Percentiles rank a stretch among this genome's conserved stretches.
These are phyloP conservation scores for Cyclotella sp. DNA, from an alignment of 108 stramenopile genomes.

Conservation along the genomic window DNA sequence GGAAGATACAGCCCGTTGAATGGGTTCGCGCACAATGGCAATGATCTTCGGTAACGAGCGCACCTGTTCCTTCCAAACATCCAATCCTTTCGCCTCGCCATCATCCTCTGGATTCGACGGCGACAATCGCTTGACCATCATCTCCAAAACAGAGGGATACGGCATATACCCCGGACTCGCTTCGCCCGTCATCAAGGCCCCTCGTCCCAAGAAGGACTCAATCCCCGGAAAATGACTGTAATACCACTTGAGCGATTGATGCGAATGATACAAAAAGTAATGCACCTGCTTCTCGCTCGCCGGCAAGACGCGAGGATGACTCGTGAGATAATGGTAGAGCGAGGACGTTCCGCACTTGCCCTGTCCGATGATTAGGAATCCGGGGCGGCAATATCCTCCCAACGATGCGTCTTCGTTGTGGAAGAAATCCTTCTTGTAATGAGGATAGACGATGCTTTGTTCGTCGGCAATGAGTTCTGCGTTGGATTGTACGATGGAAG, in stretches of 20 bases:
- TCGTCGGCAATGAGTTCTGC: conserved; percentile 12
- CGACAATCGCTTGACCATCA: conserved; percentile 25
- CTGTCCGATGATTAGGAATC: conserved; percentile 81
- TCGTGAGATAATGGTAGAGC: conserved; percentile 68
- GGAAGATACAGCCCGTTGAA: conserved; percentile 75
- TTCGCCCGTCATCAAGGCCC: conserved; percentile 87
- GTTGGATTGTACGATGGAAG: conserved; percentile 29
- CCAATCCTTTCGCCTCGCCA: conserved; percentile 5
- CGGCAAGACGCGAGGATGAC: conserved; percentile 74
- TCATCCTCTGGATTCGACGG: background rate
- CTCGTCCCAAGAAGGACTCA: conserved; percentile 65
- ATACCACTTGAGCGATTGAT: conserved; percentile 67
- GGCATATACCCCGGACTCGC: conserved; percentile 86
- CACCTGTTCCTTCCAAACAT: conserved; percentile 25
- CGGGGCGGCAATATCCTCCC: conserved; percentile 71
- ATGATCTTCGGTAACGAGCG: conserved; percentile 61
- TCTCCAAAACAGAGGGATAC: conserved; percentile 45
- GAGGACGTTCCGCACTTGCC: conserved; percentile 83
- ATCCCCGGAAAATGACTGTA: conserved; percentile 78
- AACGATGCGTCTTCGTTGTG: background rate
- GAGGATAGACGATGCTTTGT: conserved; percentile 14
- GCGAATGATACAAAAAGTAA: conserved; percentile 66
- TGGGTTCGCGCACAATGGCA: conserved; percentile 73
- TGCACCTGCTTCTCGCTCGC: conserved; percentile 82
- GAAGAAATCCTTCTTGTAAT: conserved; percentile 3